phyloP scores from a whole-genome alignment of 2,329 filamentous ascomycete genomes.

The Trichoderma harzianum region DNA sequence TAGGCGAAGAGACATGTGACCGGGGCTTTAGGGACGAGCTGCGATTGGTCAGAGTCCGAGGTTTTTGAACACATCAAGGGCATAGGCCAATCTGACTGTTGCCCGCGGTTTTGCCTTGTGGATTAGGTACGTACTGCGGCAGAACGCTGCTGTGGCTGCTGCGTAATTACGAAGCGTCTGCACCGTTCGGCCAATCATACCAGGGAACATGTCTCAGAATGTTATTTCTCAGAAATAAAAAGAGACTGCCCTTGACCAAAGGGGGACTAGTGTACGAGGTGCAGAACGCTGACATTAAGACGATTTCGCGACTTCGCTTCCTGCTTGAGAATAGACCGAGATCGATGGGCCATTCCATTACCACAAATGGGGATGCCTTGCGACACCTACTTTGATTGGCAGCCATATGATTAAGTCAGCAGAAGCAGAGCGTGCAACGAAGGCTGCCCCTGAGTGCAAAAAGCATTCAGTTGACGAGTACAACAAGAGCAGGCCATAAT shows the following conservation, averaged over 20 bases:
- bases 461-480: neutral
- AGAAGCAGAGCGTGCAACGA: neutral
- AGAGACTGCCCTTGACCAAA: neutral
- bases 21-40: neutral
- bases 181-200: slow-evolving; percentile 2
- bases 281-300: neutral
- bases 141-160: neutral
- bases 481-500: neutral
- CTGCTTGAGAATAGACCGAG: neutral
- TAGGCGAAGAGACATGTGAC: slow-evolving; percentile 19
- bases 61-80: neutral
- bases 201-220: neutral
- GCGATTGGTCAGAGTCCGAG: slow-evolving; percentile 6
- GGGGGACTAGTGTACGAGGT: slow-evolving; percentile 1
- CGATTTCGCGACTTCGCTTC: neutral
- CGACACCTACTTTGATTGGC: neutral
- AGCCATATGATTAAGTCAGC: neutral
- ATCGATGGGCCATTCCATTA: neutral
- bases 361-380: slow-evolving; percentile 2
- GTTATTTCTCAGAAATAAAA: neutral
- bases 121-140: neutral
- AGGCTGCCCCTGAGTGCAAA: neutral
- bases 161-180: neutral
- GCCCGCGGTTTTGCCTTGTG: slow-evolving; percentile 4
- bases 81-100: slow-evolving; percentile 2